Percentiles rank a stretch among this genome's conserved stretches.
These are phyloP conservation scores for Yarrowia yakushimensis DNA, from an alignment of 805 yeast genomes.

Conservation along the genomic window DNA sequence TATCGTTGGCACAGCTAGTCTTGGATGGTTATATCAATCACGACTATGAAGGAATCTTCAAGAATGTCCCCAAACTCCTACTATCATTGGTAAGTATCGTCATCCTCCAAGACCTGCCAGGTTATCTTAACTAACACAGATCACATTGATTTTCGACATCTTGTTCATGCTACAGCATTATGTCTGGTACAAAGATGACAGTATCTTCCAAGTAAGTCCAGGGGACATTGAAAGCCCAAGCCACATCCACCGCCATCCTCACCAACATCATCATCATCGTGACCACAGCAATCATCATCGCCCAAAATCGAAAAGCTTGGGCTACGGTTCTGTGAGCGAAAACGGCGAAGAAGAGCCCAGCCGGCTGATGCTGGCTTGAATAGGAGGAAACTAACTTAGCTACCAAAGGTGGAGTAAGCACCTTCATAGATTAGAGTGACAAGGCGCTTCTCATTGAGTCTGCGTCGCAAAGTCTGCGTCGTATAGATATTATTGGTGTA, in stretches of 20 bases:
- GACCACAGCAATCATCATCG: conserved; percentile 10
- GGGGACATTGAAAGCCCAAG: background rate
- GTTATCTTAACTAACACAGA: conserved; percentile 19
- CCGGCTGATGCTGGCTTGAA: conserved; percentile 11
- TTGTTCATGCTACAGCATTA: conserved; percentile 37
- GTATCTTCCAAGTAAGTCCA: conserved; percentile 3
- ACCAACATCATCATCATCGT: conserved; percentile 4
- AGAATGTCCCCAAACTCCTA: conserved; percentile 47
- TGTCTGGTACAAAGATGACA: conserved; percentile 3
- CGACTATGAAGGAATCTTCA: conserved; percentile 36
- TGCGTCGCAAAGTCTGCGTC: background rate
- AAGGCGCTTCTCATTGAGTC: background rate
- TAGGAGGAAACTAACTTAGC: conserved; percentile 16
- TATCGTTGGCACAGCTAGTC: conserved; percentile 42
- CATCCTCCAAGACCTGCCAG: background rate
- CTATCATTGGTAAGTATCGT: conserved; percentile 40
- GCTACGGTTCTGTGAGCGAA: conserved; percentile 1
- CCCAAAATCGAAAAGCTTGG: background rate
- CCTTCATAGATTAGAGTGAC: background rate
- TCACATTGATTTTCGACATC: conserved; percentile 36
- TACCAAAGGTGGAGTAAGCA: conserved; percentile 17
- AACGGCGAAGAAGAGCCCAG: conserved; percentile 1
- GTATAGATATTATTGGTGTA: background rate
- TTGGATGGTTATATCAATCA: conserved; percentile 41
- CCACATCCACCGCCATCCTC: background rate